Conservation (phyloP, 805 yeast genomes). For the Pichia membranifaciens region DNA sequence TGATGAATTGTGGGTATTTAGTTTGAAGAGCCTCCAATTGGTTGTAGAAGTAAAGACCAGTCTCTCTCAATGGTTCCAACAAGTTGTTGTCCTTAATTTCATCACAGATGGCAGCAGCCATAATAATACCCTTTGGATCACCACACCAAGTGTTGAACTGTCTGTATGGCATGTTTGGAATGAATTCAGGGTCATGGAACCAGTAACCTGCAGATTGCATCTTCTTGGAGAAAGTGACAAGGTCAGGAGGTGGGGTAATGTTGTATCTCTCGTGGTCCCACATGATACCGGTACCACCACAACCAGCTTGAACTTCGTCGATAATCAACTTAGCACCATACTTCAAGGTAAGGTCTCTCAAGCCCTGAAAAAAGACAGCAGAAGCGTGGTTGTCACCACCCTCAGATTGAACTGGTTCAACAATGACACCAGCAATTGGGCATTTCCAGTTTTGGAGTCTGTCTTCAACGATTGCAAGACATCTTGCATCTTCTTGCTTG, state of each 20-base stretch:
- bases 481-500: slow-evolving; percentile 72
- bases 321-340: slow-evolving; percentile 67
- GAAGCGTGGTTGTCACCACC: slow-evolving; percentile 92
- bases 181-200: slow-evolving; percentile 66
- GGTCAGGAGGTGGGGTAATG: slow-evolving; percentile 69
- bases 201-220: slow-evolving; percentile 87
- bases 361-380: slow-evolving; percentile 70
- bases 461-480: slow-evolving; percentile 70
- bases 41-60: slow-evolving; percentile 61
- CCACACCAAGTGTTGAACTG: slow-evolving; percentile 96
- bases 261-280: slow-evolving; percentile 90
- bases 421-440: slow-evolving; percentile 83
- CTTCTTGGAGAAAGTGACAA: slow-evolving; percentile 83
- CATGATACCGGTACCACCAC: slow-evolving; percentile 78
- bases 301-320: slow-evolving; percentile 89
- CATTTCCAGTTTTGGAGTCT: slow-evolving; percentile 58
- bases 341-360: slow-evolving; percentile 68
- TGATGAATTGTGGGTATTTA: slow-evolving; percentile 47
- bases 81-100: slow-evolving; percentile 60
- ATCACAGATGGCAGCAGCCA: slow-evolving; percentile 66
- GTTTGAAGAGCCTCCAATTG: slow-evolving; percentile 47
- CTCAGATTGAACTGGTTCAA: slow-evolving; percentile 89
- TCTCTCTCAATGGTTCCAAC: slow-evolving; percentile 47
- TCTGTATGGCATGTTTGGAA: slow-evolving; percentile 75
- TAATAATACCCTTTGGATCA: slow-evolving; percentile 74